Conservation (phyloP, 2,329 filamentous ascomycete genomes). For the Pleomassaria siparia region DNA sequence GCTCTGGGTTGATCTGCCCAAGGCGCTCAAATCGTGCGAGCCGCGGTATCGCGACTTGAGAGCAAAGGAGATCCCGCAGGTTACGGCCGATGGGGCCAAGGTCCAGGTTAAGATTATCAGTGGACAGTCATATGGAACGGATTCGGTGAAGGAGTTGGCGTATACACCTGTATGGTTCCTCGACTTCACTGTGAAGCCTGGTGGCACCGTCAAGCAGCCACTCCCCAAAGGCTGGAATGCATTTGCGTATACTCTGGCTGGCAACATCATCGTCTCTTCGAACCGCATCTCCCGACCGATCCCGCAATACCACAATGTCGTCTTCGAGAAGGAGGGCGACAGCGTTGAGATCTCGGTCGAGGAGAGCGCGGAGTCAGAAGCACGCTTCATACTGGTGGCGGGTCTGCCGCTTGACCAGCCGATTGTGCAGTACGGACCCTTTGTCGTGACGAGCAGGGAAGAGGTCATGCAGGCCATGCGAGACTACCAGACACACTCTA, state of each 20-base stretch:
- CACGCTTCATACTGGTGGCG: constrained; percentile 70
- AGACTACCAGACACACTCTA: constrained; percentile 39
- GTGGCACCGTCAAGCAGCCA: constrained; percentile 73
- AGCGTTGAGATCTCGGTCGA: constrained; percentile 70
- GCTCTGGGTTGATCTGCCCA: constrained; percentile 90
- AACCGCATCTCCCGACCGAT: constrained; percentile 48
- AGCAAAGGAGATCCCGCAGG: constrained; percentile 75
- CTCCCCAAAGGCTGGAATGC: constrained; percentile 84
- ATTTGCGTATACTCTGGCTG: constrained; percentile 83
- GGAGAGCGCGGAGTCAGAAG: constrained; percentile 60
- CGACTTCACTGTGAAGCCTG: constrained; percentile 78
- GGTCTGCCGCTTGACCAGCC: constrained; percentile 60
- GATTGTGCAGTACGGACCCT: constrained; percentile 44
- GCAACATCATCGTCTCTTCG: constrained; percentile 61
- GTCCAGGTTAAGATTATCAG: constrained; percentile 89
- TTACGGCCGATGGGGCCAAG: constrained; percentile 69
- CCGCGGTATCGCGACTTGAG: constrained; percentile 87
- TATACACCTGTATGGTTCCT: constrained; percentile 98
- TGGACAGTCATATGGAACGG: constrained; percentile 78
- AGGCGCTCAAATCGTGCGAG: constrained; percentile 81
- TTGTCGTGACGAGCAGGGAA: constrained; percentile 39
- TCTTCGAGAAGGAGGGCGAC: constrained; percentile 81
- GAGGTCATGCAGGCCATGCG: constrained; percentile 43
- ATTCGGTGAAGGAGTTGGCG: constrained; percentile 84
- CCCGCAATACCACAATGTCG: constrained; percentile 79